Percentiles rank a stretch among this genome's conserved stretches.
Conservation (phyloP, 768 basidiomycete species). For the Rubroboletus satanas region DNA sequence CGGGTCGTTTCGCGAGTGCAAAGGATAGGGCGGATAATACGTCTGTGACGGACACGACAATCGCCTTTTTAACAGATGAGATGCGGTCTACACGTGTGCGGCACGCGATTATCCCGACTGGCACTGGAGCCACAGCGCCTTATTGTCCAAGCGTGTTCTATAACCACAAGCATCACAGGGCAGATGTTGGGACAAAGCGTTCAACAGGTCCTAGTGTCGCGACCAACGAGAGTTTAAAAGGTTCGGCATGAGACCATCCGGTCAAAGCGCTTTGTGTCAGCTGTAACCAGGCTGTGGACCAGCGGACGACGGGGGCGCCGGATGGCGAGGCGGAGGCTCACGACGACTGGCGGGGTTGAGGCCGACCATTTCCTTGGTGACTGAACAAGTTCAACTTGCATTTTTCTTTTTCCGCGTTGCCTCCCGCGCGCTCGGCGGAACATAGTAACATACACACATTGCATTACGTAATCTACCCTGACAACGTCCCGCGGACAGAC, state of each 20-base stretch:
- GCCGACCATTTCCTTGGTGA: background rate
- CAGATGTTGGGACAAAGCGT: conserved; percentile 11
- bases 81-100: conserved; percentile 31
- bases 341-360: background rate
- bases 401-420: background rate
- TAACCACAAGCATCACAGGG: background rate
- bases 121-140: conserved; percentile 5
- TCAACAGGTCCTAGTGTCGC: conserved; percentile 2
- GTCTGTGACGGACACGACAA: conserved; percentile 20
- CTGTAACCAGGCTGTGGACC: background rate
- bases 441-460: background rate
- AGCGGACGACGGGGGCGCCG: background rate
- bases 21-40: conserved; percentile 15
- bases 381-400: conserved; percentile 1
- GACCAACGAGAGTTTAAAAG: background rate
- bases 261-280: conserved; percentile 3
- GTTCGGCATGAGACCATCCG: background rate
- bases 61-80: conserved; percentile 31
- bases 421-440: background rate
- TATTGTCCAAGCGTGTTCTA: conserved; percentile 16
- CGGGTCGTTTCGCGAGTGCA: conserved; percentile 2
- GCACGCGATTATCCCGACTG: conserved; percentile 31
- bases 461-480: conserved; percentile 11
- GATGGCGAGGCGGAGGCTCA: background rate
- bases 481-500: background rate